Base-by-base conservation (phyloP, 225 moss, liverwort and hornwort species). In the Neckera pumila region DNA sequence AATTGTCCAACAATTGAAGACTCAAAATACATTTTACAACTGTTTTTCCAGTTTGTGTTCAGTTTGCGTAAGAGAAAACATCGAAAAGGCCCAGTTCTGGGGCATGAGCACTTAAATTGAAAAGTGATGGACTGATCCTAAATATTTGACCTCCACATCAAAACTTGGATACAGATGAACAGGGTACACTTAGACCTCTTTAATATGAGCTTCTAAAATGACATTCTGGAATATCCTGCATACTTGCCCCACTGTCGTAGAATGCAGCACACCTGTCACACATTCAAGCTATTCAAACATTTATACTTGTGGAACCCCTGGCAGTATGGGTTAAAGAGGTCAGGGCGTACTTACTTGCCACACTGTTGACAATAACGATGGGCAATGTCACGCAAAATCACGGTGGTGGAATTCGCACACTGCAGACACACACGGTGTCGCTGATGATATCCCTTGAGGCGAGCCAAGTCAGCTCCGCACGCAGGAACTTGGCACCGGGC, bases 351-450 rank as follows among this genome's bases (percentile, higher is more conserved):
- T 92, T 79, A 98, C 97, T 97, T 98, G 93, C 98, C 98, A 89
- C 98, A 98, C 93, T 98, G 98, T 88, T 98, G 98, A 91, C 98
- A 98, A 84, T 98, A 98, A 45, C 98, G 97, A 88, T 98, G 98
- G 61, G 95, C 92, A 86, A 93, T 90, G 70, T 95, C 95, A 53
- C 94, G 95, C 88, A 98, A 84, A 60, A 92, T 67, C 73, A 98
- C 98, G 42, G 95, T 95, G 43, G 94, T 95, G 38, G 96, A 95
- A 91, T 98, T 97, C 43, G 98, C 97, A 91, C 98, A 98, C 85
- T 95, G 93, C 64, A 98, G 90, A 88, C 98, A 98, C 72, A 98
- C 98, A 60, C 98, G 92, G 90, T 98, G 98, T 72, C 98, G 95
- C 90, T 98, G 97, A 80, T 98, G 98, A 87, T 98, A 98, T 17